Conservation (phyloP, 176 grass and related monocot genomes). For the Triticum monococcum region DNA sequence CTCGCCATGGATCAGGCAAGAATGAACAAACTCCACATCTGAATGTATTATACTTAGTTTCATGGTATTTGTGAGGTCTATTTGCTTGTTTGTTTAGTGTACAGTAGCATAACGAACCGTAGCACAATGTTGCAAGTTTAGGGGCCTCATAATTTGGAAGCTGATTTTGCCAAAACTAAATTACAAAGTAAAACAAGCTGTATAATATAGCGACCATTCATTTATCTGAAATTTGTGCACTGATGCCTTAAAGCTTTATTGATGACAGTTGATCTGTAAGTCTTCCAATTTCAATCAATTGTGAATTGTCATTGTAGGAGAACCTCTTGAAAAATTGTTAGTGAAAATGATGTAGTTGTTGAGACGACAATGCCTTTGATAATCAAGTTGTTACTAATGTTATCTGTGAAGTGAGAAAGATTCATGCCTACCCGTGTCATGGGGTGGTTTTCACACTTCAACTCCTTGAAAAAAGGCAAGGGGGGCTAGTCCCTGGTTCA, state of each 20-base stretch:
- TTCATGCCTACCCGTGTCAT: background rate
- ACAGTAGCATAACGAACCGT: background rate
- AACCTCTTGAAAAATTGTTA: background rate
- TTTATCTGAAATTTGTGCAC: background rate
- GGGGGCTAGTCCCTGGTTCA: too few species aligned
- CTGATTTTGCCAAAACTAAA: background rate
- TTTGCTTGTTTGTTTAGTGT: background rate
- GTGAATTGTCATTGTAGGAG: background rate
- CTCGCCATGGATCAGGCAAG: conserved; percentile 83
- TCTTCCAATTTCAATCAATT: background rate
- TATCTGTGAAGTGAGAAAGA: background rate
- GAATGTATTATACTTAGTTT: conserved; percentile 2
- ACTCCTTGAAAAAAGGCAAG: too few species aligned
- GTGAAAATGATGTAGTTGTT: background rate
- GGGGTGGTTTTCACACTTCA: too few species aligned
- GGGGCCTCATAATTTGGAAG: background rate
- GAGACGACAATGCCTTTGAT: background rate
- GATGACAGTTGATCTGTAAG: background rate
- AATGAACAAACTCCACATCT: conserved; percentile 12
- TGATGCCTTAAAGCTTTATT: background rate
- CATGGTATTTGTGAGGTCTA: background rate
- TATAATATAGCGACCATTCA: background rate
- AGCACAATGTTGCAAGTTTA: background rate
- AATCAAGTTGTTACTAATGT: background rate
- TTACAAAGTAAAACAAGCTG: background rate